Percentiles rank a stretch among this genome's conserved stretches.
These are phyloP conservation scores for Dactylellina cionopaga DNA, from an alignment of 2,329 filamentous ascomycete species.

Conservation along the genomic window DNA sequence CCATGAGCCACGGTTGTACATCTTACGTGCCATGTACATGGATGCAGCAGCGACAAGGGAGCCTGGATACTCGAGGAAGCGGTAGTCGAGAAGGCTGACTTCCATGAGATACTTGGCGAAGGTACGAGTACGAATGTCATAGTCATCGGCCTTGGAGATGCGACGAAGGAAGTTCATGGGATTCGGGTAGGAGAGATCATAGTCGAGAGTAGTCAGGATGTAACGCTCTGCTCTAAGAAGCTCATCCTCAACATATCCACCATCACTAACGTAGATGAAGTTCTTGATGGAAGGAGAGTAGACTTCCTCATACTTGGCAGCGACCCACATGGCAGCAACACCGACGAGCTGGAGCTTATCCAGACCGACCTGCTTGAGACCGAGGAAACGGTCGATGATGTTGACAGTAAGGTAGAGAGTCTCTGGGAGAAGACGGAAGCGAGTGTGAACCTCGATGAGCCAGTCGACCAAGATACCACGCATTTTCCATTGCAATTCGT, in stretches of 20 bases:
- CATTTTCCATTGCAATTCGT: conserved; percentile 98
- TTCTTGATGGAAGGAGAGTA: conserved; percentile 95
- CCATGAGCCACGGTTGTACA: conserved; percentile 91
- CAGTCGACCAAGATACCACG: conserved; percentile 96
- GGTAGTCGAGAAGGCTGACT: conserved; percentile 93
- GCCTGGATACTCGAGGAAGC: conserved; percentile 88
- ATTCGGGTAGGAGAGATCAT: conserved; percentile 97
- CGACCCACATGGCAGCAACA: conserved; percentile 99
- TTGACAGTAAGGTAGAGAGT: conserved; percentile 97
- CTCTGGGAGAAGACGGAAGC: conserved; percentile 93
- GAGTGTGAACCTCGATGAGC: conserved; percentile 97
- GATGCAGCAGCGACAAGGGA: conserved; percentile 90
- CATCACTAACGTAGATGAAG: conserved; percentile 95
- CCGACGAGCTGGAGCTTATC: conserved; percentile 96
- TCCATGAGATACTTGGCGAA: conserved; percentile 98
- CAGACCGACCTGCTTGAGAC: conserved; percentile 91
- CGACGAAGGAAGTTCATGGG: conserved; percentile 99
- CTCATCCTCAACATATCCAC: conserved; percentile 93
- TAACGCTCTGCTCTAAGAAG: conserved; percentile 97
- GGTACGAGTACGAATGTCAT: conserved; percentile 96
- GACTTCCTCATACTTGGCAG: conserved; percentile 98
- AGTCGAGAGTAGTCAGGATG: conserved; percentile 88
- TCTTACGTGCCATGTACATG: conserved; percentile 93
- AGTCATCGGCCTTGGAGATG: conserved; percentile 99
- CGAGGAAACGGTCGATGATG: conserved; percentile 97